Conservation (phyloP, 1,284 basidiomycete genomes). For the Trichosporon sp. region DNA sequence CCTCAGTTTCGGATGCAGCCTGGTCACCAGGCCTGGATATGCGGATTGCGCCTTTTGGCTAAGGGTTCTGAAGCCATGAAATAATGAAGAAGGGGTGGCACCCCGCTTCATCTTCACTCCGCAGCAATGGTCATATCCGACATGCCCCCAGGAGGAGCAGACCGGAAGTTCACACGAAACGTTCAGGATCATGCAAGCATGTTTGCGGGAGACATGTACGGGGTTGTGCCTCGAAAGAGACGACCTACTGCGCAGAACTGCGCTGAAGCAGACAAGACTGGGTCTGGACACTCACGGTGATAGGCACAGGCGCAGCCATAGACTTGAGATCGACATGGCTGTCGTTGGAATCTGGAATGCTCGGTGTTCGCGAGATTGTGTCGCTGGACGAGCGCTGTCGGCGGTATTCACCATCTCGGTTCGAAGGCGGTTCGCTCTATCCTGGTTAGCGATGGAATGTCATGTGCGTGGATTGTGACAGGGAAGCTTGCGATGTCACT, state of each 20-base stretch:
- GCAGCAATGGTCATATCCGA: background rate
- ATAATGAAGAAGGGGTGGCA: background rate
- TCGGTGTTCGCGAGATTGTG: slow-evolving; percentile 11
- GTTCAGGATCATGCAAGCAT: background rate
- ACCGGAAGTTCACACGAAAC: background rate
- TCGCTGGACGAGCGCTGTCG: slow-evolving; percentile 10
- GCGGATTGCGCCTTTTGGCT: background rate
- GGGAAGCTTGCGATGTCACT: too few species aligned
- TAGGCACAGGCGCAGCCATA: slow-evolving; percentile 9
- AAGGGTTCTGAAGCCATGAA: background rate
- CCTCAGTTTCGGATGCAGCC: background rate
- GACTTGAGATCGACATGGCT: slow-evolving; percentile 15
- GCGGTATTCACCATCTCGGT: slow-evolving; percentile 9
- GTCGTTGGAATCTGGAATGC: slow-evolving; percentile 10
- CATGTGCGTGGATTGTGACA: too few species aligned
- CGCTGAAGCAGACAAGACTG: background rate
- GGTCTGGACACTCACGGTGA: slow-evolving; percentile 15
- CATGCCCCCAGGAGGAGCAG: background rate
- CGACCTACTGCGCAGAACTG: background rate
- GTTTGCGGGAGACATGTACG: background rate
- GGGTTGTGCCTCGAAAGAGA: background rate
- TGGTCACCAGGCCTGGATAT: background rate
- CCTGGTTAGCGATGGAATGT: background rate
- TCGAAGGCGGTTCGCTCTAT: slow-evolving; percentile 15
- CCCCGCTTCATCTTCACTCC: slow-evolving; percentile 1